phyloP scores from a whole-genome alignment of 2,329 filamentous ascomycete species.

The Cladosporium colombiae region DNA sequence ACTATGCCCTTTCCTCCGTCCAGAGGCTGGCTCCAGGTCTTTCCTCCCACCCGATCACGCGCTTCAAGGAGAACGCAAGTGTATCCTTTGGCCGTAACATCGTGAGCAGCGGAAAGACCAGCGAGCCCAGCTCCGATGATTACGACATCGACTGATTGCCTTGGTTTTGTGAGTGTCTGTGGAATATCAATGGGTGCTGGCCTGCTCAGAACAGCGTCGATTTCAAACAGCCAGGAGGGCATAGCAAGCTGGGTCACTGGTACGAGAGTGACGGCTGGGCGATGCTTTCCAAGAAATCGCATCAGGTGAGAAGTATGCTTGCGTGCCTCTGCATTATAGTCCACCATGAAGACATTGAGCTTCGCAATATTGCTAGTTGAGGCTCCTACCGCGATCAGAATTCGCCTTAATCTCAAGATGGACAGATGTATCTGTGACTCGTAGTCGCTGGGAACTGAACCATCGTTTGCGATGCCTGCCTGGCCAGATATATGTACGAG shows the following conservation, averaged over 20 bases:
- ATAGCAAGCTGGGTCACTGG: slow-evolving; percentile 31
- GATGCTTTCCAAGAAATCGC: slow-evolving; percentile 30
- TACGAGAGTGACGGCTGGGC: slow-evolving; percentile 30
- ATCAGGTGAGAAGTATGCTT: slow-evolving; percentile 26
- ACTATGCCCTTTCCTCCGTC: slow-evolving; percentile 41
- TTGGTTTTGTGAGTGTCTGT: not conserved
- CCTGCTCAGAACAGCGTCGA: slow-evolving; percentile 30
- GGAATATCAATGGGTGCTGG: slow-evolving; percentile 21
- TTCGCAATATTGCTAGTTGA: slow-evolving; percentile 29
- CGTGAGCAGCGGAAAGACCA: slow-evolving; percentile 35
- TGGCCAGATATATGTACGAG: slow-evolving; percentile 27
- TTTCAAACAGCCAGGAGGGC: slow-evolving; percentile 31
- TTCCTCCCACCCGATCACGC: slow-evolving; percentile 42
- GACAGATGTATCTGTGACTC: slow-evolving; percentile 29
- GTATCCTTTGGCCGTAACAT: slow-evolving; percentile 32
- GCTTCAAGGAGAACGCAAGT: slow-evolving; percentile 37
- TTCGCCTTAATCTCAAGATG: slow-evolving; percentile 27
- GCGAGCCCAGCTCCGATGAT: slow-evolving; percentile 38
- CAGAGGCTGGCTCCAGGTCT: slow-evolving; percentile 47
- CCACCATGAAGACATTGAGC: slow-evolving; percentile 32
- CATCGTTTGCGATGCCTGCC: slow-evolving; percentile 28
- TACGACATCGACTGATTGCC: slow-evolving; percentile 32
- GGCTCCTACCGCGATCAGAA: slow-evolving; percentile 31
- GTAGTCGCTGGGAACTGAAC: slow-evolving; percentile 26
- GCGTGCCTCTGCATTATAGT: slow-evolving; percentile 28